Evolutionary conservation across 177 flowering plant species (phyloP), one percentile per base, ranked within the genome.

Genomic region (Vitis hybrid): DNA sequence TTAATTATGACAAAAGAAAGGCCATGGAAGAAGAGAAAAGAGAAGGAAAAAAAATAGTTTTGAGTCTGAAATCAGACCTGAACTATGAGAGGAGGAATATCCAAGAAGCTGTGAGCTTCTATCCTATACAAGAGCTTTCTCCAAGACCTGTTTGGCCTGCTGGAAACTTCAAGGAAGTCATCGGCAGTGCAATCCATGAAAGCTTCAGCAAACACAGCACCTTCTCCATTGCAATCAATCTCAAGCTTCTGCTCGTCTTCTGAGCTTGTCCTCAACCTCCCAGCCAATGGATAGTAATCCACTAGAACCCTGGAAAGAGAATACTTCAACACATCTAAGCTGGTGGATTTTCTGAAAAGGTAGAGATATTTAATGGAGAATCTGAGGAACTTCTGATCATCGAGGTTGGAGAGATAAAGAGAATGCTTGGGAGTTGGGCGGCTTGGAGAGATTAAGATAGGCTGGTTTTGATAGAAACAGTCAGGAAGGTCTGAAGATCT

Each of bases 281-380:
- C 98, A 0, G 98, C 97, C 18, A 94, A 80, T 4, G 98, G 98
- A 77, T 94, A 91, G 83, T 89, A 94, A n/a, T 84, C 79, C 1
- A 86, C 91, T 6, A 94, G 91, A 62, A 78, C 82, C 19, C 57
- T 78, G 3, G 97, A 83, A 13, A 94, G 91, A 14, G 97, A 88
- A 11, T 51, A 30, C 66, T 85, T 89, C 56, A 94, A 60, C 59
- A 40, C 4, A 13, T 85, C 90, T 0, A 67, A 30, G 71, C 62
- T 19, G 0, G 84, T 64, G 13, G 88, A 71, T 64, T 79, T 84
- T 66, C 71, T 72, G 73, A 75, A 92, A 50, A 94, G 75, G 75
- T 84, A 89, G 10, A 94, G 81, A 71, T 89, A 92, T 65, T 92
- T 89, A 63, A 88, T 87, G 55, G 95, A 81, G 84, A 92, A 92